Conservation (phyloP, 768 basidiomycete genomes). For the Mycena kentingensis region DNA sequence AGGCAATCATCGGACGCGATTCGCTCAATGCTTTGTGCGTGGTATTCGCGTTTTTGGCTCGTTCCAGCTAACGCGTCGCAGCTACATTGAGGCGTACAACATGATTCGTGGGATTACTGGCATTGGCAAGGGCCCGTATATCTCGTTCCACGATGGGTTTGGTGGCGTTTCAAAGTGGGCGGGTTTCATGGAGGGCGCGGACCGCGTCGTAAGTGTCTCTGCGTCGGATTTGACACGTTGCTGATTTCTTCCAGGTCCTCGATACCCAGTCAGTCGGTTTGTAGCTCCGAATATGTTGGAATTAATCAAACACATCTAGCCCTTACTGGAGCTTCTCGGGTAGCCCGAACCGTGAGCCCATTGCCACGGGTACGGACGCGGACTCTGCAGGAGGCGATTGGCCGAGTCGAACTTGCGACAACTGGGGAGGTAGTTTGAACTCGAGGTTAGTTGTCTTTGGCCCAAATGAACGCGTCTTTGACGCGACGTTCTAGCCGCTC, state of each 20-base stretch:
- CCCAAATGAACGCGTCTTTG: conserved; percentile 20
- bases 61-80: conserved; percentile 39
- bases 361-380: conserved; percentile 24
- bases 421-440: conserved; percentile 53
- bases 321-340: too few species aligned
- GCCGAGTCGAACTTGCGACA: conserved; percentile 40
- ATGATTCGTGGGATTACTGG: conserved; percentile 77
- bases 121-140: conserved; percentile 62
- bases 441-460: conserved; percentile 1
- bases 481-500: conserved; percentile 32
- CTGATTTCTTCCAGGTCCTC: conserved; percentile 21
- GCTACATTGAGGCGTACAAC: conserved; percentile 59
- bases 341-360: conserved; percentile 28
- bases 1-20: conserved; percentile 56
- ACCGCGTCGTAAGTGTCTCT: conserved; percentile 52
- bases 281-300: background rate
- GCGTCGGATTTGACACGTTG: conserved; percentile 61
- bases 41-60: conserved; percentile 35
- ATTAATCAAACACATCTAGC: background rate
- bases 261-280: background rate
- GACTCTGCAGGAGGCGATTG: conserved; percentile 34
- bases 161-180: conserved; percentile 43
- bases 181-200: conserved; percentile 47
- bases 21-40: conserved; percentile 65
- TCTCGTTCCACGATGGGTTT: conserved; percentile 56